Evolutionary conservation across 2,329 filamentous ascomycete genomes (phyloP).

Genomic region (Chalara sp.): DNA sequence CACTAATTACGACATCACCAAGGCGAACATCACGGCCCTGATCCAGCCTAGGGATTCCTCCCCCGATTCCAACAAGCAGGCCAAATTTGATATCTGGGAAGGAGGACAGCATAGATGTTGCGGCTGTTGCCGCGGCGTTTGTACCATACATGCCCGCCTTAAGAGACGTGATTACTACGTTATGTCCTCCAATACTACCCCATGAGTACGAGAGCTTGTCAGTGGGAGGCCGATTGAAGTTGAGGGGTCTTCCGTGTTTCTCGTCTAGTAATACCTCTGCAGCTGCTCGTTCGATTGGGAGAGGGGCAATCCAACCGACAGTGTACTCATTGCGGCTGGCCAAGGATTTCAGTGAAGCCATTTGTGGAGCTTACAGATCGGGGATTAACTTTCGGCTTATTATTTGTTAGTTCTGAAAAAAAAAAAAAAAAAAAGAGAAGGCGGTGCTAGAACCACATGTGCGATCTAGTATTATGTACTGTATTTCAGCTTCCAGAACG

Average conservation of each 20-base stretch:
- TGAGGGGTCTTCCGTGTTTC: conserved; percentile 9
- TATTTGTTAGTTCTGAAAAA: too few species aligned
- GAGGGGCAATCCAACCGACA: conserved; percentile 17
- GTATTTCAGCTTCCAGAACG: too few species aligned
- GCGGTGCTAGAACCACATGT: too few species aligned
- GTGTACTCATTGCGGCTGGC: too few species aligned
- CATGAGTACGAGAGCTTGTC: conserved; percentile 20
- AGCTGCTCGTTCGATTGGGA: conserved; percentile 13
- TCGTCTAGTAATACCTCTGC: conserved; percentile 17
- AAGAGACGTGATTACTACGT: conserved; percentile 28
- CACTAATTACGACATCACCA: too few species aligned
- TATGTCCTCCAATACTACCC: conserved; percentile 25
- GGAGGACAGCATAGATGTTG: conserved; percentile 22
- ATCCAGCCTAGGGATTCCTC: conserved; percentile 11
- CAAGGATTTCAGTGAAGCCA: too few species aligned
- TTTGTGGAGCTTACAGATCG: too few species aligned
- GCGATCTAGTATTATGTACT: too few species aligned
- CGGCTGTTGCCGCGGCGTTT: conserved; percentile 26
- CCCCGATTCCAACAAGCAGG: conserved; percentile 37
- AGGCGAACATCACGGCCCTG: conserved; percentile 7
- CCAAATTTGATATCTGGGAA: conserved; percentile 32
- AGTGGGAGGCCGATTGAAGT: neutral
- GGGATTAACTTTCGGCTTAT: too few species aligned
- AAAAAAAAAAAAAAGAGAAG: too few species aligned
- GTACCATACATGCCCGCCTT: conserved; percentile 25